Evolutionary conservation across 768 basidiomycete species (phyloP), one percentile per base, ranked within the genome.

Genomic region (Tricholoma sp.): DNA sequence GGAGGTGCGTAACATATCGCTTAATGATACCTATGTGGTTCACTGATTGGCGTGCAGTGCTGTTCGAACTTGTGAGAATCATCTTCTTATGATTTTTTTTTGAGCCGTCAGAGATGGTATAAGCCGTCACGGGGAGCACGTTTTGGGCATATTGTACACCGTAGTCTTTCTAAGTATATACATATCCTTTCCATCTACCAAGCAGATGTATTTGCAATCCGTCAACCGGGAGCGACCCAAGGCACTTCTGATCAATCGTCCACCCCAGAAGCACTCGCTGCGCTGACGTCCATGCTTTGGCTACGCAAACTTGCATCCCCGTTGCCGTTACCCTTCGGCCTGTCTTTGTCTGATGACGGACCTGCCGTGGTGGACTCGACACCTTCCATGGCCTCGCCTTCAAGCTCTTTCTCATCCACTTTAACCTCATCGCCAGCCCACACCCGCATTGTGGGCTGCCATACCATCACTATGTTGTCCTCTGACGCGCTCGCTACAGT

Each of bases 391-490:
- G 80, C 78, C 59, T 89, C 88, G 45, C 76, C 76, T 68, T 96
- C 94, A 54, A 97, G 76, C 66, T 96, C 92, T 69, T 86, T 87
- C 59, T 89, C 87, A 56, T 91, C 85, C 31, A 96, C 79, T 64
- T 84, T 88, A 56, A 94, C 84, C 61, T 88, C 89, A 52, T 94
- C 95, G 2, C 91, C 91, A 2, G 92, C 91, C 85, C 92, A 95
- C 32, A 98, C 86, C 18, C 92, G 89, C 81, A 92, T 89, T 15
- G 90, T 93, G 13, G 96, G 95, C 67, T 94, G 91, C 97, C 97
- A 99, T 5, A 96, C 84, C 91, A 96, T 95, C 42, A 93, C 81
- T 20, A 98, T 85, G 61, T 99, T 99, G 69, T 99, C 96, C 68
- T 98, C 96, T 0, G 95, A 96, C n/a, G 89, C 83, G 60, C 84